Conservation (phyloP, 805 yeast genomes). For the Saccharomycopsis olivae region DNA sequence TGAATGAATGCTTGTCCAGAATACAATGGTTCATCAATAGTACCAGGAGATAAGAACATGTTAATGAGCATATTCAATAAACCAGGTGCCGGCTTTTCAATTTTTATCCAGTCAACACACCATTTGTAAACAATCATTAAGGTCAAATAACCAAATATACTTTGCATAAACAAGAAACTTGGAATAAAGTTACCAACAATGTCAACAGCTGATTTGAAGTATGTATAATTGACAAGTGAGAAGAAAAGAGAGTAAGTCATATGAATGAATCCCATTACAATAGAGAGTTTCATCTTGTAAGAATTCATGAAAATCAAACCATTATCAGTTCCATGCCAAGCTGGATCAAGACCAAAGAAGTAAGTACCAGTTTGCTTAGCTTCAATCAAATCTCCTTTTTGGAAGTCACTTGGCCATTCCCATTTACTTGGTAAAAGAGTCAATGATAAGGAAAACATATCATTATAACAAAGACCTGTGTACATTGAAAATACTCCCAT, state of each 20-base stretch:
- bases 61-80: conserved; percentile 87
- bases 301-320: conserved; percentile 84
- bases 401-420: conserved; percentile 78
- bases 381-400: conserved; percentile 55
- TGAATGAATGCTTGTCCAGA: conserved; percentile 74
- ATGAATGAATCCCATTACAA: conserved; percentile 88
- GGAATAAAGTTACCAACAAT: conserved; percentile 90
- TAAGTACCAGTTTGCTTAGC: conserved; percentile 59
- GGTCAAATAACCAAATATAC: conserved; percentile 88
- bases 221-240: conserved; percentile 69
- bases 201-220: conserved; percentile 64
- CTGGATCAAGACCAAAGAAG: conserved; percentile 79
- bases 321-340: conserved; percentile 98
- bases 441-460: conserved; percentile 85
- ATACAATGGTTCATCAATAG: conserved; percentile 68
- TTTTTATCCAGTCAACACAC: conserved; percentile 82
- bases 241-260: conserved; percentile 86
- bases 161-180: conserved; percentile 89
- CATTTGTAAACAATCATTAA: conserved; percentile 86
- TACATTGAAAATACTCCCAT: conserved; percentile 96
- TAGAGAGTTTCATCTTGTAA: conserved; percentile 93
- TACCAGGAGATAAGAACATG: conserved; percentile 93
- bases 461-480: conserved; percentile 91
- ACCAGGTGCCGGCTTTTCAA: conserved; percentile 78
- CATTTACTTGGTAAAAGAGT: conserved; percentile 83